Evolutionary conservation across 2,329 filamentous ascomycete species (phyloP).

Genomic region (Monilinia polystroma): DNA sequence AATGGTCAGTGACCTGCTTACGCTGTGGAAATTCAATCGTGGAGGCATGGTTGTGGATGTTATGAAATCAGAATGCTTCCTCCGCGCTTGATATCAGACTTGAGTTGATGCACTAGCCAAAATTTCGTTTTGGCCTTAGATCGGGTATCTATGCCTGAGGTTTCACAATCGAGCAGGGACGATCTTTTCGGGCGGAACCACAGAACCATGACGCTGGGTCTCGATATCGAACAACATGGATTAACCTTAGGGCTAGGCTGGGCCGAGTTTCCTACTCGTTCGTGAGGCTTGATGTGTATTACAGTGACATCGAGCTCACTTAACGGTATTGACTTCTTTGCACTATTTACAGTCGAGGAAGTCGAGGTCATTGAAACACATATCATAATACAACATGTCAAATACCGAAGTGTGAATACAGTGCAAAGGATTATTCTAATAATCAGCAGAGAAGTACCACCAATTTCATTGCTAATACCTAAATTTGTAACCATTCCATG

Average conservation of each 20-base stretch:
- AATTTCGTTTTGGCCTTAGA: conserved; percentile 20
- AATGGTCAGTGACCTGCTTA: conserved; percentile 45
- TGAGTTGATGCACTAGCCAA: conserved; percentile 14
- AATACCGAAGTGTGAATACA: background rate
- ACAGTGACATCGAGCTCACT: background rate
- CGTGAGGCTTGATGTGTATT: background rate
- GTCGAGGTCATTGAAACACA: background rate
- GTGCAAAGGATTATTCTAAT: background rate
- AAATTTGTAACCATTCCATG: conserved; percentile 10
- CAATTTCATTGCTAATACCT: conserved; percentile 15
- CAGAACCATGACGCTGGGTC: conserved; percentile 10
- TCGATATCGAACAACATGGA: conserved; percentile 7
- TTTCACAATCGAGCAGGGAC: background rate
- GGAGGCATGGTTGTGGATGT: conserved; percentile 51
- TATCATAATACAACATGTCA: background rate
- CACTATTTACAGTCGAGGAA: too few relatives aligned
- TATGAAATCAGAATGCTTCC: conserved; percentile 5
- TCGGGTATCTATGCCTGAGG: background rate
- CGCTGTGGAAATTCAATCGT: conserved; percentile 51
- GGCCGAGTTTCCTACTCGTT: background rate
- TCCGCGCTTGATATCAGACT: conserved; percentile 14
- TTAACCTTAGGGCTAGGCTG: background rate
- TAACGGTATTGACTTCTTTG: background rate
- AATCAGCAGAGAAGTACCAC: background rate
- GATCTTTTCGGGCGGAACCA: conserved; percentile 18